Evolutionary conservation across 352 stramenopile species (phyloP).

Genomic region (Phytopythium oedochilum): DNA sequence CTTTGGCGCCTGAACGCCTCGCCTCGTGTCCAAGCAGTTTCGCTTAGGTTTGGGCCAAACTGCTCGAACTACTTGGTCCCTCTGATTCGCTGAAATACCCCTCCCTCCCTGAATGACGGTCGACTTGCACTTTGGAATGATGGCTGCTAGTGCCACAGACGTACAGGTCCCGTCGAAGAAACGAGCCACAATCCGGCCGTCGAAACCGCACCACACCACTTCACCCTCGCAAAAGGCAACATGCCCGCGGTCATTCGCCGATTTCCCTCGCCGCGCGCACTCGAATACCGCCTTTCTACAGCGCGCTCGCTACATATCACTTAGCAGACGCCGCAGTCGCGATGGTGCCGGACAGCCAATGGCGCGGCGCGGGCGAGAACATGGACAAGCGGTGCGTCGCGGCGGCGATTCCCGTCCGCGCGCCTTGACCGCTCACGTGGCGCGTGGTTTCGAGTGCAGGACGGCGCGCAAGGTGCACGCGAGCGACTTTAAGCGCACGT

Average conservation of each 20-base stretch:
- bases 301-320: too few species aligned
- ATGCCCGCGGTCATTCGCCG: neutral
- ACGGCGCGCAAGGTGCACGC: slow-evolving; percentile 67
- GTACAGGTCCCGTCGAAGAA: too few species aligned
- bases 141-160: too few species aligned
- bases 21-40: too few species aligned
- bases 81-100: neutral
- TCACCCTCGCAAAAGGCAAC: too few species aligned
- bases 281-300: too few species aligned
- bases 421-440: too few species aligned
- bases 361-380: slow-evolving; percentile 53
- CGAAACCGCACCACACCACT: too few species aligned
- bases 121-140: slow-evolving; percentile 1
- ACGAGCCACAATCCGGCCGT: too few species aligned
- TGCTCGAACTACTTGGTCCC: too few species aligned
- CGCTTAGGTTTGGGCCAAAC: too few species aligned
- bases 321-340: neutral
- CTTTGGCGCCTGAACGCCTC: too few species aligned
- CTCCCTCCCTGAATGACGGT: slow-evolving; percentile 1
- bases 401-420: neutral
- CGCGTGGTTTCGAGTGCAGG: slow-evolving; percentile 12
- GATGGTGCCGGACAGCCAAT: slow-evolving; percentile 67
- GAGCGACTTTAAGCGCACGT: slow-evolving; percentile 41
- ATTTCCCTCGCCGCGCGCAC: neutral
- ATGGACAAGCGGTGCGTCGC: slow-evolving; percentile 65